These are phyloP conservation scores for Microsporum audouinii DNA, from an alignment of 2,329 filamentous ascomycete species.

Conservation along the genomic window DNA sequence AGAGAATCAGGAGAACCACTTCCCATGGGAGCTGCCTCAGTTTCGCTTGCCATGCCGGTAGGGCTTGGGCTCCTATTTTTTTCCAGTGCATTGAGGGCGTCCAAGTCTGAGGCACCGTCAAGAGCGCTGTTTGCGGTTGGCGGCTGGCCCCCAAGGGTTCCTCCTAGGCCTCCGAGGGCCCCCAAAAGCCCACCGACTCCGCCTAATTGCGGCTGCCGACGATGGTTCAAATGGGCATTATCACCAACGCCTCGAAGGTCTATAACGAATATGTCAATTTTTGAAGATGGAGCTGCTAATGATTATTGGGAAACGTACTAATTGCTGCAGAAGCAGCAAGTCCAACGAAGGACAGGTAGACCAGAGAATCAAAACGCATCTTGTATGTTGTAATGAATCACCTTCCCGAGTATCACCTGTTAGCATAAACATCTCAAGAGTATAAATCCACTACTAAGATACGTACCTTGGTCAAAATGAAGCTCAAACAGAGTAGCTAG, in stretches of 20 bases:
- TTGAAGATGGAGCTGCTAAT: not conserved
- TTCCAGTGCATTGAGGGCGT: not conserved
- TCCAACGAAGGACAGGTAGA: constrained; percentile 2
- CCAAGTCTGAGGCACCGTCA: not conserved
- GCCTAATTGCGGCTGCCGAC: not conserved
- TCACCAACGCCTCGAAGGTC: not conserved
- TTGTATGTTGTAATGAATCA: not conserved
- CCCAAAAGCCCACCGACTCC: not conserved
- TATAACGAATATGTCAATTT: not conserved
- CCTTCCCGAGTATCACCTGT: not conserved
- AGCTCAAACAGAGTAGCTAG: not conserved
- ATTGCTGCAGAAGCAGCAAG: constrained; percentile 9
- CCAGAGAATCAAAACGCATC: constrained; percentile 3
- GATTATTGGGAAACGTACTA: constrained; percentile 1
- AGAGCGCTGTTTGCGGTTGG: not conserved
- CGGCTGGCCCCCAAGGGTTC: not conserved
- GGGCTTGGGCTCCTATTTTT: not conserved
- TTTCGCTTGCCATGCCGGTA: not conserved
- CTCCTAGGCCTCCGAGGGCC: not conserved
- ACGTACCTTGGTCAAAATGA: not conserved
- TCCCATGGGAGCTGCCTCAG: not conserved
- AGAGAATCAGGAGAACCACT: not conserved
- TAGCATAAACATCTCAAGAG: not conserved
- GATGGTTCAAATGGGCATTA: not conserved
- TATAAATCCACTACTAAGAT: not conserved